Evolutionary conservation across 2,329 filamentous ascomycete species (phyloP).

Genomic region (Pestalotiopsis fici): DNA sequence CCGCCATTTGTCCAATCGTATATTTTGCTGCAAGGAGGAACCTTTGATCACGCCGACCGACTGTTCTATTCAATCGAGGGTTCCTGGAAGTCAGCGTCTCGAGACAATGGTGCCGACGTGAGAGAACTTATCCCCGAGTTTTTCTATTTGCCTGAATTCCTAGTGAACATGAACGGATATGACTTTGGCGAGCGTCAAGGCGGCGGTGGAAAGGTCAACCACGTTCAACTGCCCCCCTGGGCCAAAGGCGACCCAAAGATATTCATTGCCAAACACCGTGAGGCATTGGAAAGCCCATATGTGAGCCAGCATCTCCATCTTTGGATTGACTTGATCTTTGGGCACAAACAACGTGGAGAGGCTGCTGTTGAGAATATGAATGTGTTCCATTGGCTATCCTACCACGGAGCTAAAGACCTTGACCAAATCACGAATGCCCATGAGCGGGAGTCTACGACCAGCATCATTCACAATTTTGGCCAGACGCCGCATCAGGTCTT

Average conservation of each 20-base stretch:
- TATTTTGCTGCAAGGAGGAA: slow-evolving; percentile 89
- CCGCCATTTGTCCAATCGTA: slow-evolving; percentile 97
- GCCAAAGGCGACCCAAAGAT: slow-evolving; percentile 94
- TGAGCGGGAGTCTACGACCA: slow-evolving; percentile 85
- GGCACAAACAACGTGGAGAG: slow-evolving; percentile 90
- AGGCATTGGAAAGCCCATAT: slow-evolving; percentile 90
- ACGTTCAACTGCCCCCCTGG: slow-evolving; percentile 91
- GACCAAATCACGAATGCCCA: slow-evolving; percentile 88
- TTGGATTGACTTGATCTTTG: slow-evolving; percentile 97
- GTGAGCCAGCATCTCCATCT: slow-evolving; percentile 87
- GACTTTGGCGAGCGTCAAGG: slow-evolving; percentile 90
- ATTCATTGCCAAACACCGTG: slow-evolving; percentile 93
- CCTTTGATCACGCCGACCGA: slow-evolving; percentile 92
- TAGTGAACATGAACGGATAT: slow-evolving; percentile 91
- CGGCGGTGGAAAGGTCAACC: slow-evolving; percentile 75
- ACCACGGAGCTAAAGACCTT: slow-evolving; percentile 89
- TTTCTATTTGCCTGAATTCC: slow-evolving; percentile 92
- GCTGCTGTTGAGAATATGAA: slow-evolving; percentile 89
- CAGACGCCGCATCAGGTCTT: slow-evolving; percentile 98
- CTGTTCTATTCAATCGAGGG: slow-evolving; percentile 92
- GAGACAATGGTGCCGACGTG: slow-evolving; percentile 90
- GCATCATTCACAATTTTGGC: slow-evolving; percentile 97
- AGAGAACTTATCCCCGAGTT: slow-evolving; percentile 95
- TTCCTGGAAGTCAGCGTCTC: slow-evolving; percentile 88
- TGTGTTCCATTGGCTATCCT: slow-evolving; percentile 94